A percentile compares a stretch with the other conserved stretches of the same genome.
These are phyloP conservation scores for Castanopsis chinensis DNA, from an alignment of 306 rosid species.

Conservation along the genomic window DNA sequence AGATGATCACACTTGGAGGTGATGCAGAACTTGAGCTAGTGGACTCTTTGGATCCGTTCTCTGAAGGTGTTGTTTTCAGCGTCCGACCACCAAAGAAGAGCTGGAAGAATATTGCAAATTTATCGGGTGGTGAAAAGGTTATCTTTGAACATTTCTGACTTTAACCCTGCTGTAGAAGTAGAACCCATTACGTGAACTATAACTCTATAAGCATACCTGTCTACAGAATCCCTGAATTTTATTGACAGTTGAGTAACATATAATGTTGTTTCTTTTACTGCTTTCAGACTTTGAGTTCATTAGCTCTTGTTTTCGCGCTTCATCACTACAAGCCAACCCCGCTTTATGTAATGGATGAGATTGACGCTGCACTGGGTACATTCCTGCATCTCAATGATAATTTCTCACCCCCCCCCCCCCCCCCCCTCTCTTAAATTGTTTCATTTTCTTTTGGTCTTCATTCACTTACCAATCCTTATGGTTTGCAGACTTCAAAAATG, in stretches of 20 bases:
- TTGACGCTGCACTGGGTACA: slow-evolving; percentile 91
- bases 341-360: slow-evolving; percentile 97
- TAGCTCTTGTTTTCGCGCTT: slow-evolving; percentile 97
- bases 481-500: slow-evolving; percentile 83
- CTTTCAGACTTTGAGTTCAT: slow-evolving; percentile 89
- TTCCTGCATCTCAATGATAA: not conserved
- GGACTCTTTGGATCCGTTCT: slow-evolving; percentile 96
- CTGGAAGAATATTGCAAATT: slow-evolving; percentile 97
- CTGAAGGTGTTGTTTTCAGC: slow-evolving; percentile 98
- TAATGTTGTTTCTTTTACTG: slow-evolving; percentile 16
- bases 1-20: slow-evolving; percentile 99
- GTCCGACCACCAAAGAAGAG: slow-evolving; percentile 98
- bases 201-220: slow-evolving; percentile 7
- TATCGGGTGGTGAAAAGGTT: slow-evolving; percentile 99
- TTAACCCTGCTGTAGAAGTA: not conserved
- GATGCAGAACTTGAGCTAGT: slow-evolving; percentile 98
- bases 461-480: slow-evolving; percentile 26
- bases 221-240: not conserved
- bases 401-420: not conserved
- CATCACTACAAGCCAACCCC: slow-evolving; percentile 99
- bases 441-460: not conserved
- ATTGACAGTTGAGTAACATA: not conserved
- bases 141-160: not conserved
- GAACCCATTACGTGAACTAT: not conserved
- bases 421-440: not conserved